Evolutionary conservation across 768 basidiomycete species (phyloP).

Genomic region (Agrocybe chaxingu): DNA sequence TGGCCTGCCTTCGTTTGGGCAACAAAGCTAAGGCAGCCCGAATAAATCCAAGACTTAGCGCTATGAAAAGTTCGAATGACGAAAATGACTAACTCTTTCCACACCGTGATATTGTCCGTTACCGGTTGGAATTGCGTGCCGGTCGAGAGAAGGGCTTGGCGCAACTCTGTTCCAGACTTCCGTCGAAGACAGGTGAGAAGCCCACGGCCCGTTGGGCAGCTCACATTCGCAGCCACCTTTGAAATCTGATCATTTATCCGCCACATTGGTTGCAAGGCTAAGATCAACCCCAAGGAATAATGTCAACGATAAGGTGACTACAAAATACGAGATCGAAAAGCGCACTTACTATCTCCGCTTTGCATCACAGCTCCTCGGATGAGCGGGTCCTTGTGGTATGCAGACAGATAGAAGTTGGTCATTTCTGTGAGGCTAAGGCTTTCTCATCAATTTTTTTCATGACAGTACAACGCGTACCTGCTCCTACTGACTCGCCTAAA

Average conservation of each 20-base stretch:
- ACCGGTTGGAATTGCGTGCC: constrained; percentile 32
- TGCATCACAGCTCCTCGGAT: constrained; percentile 33
- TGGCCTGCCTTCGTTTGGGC: constrained; percentile 25
- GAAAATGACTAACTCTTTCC: constrained; percentile 24
- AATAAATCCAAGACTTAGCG: not conserved
- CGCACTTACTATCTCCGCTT: constrained; percentile 27
- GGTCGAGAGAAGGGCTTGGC: constrained; percentile 21
- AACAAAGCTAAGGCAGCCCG: constrained; percentile 18
- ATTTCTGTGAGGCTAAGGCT: constrained; percentile 18
- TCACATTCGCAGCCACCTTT: constrained; percentile 23
- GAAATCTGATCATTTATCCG: constrained; percentile 25
- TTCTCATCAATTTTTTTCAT: constrained; percentile 24
- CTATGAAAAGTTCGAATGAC: not conserved
- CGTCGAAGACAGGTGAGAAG: constrained; percentile 25
- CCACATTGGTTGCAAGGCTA: constrained; percentile 32
- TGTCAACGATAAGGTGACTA: not conserved
- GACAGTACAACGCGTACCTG: constrained; percentile 21
- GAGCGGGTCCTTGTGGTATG: constrained; percentile 21
- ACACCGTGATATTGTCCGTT: constrained; percentile 29
- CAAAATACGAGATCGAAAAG: not conserved
- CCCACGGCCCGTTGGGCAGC: constrained; percentile 22
- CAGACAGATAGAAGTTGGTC: constrained; percentile 31
- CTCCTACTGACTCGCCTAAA: constrained; percentile 30
- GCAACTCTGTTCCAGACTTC: constrained; percentile 23
- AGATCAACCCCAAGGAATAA: not conserved